Evolutionary conservation across 495 filamentous ascomycete species (phyloP).

Genomic region (Penicillium waksmanii): DNA sequence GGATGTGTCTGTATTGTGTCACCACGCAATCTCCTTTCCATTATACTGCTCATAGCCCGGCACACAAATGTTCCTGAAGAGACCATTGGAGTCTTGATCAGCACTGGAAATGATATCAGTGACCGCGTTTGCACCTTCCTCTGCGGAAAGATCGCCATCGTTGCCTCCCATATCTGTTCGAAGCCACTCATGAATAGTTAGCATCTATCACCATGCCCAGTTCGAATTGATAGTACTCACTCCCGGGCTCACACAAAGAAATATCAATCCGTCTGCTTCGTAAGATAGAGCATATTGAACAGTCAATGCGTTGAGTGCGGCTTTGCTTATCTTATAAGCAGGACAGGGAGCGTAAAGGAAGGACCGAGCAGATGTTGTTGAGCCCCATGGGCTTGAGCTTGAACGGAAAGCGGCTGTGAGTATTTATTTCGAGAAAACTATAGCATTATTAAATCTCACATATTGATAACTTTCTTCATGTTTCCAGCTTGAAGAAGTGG

Average conservation of each 20-base stretch:
- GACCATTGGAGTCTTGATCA: constrained; percentile 36
- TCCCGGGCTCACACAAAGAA: constrained; percentile 45
- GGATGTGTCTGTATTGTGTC: not conserved
- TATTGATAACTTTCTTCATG: constrained; percentile 49
- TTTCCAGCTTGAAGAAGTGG: constrained; percentile 40
- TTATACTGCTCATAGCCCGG: constrained; percentile 44
- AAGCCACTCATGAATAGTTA: constrained; percentile 39
- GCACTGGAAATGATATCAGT: constrained; percentile 37
- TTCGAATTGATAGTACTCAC: constrained; percentile 27
- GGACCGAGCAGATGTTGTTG: constrained; percentile 26
- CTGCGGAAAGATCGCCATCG: constrained; percentile 42
- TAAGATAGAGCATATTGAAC: constrained; percentile 46
- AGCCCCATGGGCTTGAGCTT: constrained; percentile 39
- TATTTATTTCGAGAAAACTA: not conserved
- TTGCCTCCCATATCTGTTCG: constrained; percentile 46
- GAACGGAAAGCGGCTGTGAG: not conserved
- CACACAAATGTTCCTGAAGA: constrained; percentile 44
- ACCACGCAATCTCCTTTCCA: constrained; percentile 23
- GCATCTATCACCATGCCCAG: not conserved
- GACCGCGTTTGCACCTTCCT: constrained; percentile 41
- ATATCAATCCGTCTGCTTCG: constrained; percentile 38
- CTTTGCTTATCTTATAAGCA: constrained; percentile 53
- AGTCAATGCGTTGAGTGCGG: constrained; percentile 48
- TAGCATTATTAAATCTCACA: constrained; percentile 26
- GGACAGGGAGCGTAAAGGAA: constrained; percentile 34